Percentiles rank a stretch among this genome's conserved stretches.
Conservation (phyloP, 768 basidiomycete genomes). For the Tulasnella sp. region DNA sequence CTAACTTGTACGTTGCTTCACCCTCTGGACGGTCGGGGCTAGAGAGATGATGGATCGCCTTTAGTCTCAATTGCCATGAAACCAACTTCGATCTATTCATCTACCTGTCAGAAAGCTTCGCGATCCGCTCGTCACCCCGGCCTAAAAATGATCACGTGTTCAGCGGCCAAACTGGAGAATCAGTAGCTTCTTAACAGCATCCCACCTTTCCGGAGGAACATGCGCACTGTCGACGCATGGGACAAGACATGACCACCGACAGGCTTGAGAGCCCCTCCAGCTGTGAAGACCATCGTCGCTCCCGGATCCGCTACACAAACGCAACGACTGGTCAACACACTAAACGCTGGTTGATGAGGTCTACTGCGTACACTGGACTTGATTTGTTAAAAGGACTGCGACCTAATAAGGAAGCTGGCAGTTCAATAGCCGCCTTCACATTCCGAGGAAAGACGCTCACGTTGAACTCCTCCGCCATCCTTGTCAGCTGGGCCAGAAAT, state of each 20-base stretch:
- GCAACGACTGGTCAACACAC: background rate
- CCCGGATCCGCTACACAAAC: conserved; percentile 79
- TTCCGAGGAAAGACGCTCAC: conserved; percentile 47
- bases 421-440: background rate
- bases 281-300: conserved; percentile 93
- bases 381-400: conserved; percentile 86
- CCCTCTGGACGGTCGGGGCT: conserved; percentile 85
- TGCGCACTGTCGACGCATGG: conserved; percentile 83
- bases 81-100: background rate
- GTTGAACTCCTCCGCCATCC: conserved; percentile 91
- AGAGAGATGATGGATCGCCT: background rate
- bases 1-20: conserved; percentile 88
- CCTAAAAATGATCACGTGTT: conserved; percentile 49
- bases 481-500: conserved; percentile 80
- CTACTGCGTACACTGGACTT: conserved; percentile 72
- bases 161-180: background rate
- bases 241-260: conserved; percentile 85
- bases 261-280: conserved; percentile 70
- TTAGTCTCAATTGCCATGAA: background rate
- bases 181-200: background rate
- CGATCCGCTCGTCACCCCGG: conserved; percentile 87
- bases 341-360: background rate
- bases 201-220: conserved; percentile 85
- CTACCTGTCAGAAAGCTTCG: conserved; percentile 76
- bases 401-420: conserved; percentile 53